Evolutionary conservation across 805 yeast species (phyloP).

Genomic region (Myxozyma vanderwaltii): DNA sequence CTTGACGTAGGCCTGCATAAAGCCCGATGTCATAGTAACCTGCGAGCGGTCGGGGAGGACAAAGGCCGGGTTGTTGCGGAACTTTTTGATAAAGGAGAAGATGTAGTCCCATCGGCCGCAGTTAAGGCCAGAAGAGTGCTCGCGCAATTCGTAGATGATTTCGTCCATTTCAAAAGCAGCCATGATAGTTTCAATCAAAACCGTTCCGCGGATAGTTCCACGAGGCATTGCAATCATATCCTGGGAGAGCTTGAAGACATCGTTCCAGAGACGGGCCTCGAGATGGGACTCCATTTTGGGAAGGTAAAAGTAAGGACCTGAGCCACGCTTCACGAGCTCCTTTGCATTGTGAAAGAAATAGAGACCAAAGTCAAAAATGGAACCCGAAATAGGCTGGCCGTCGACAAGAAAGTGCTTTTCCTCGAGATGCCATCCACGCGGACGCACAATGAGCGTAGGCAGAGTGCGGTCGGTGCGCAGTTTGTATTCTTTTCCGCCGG

Average conservation of each 20-base stretch:
- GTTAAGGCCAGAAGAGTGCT: conserved; percentile 71
- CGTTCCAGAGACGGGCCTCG: conserved; percentile 77
- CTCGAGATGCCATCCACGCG: conserved; percentile 74
- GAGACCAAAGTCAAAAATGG: conserved; percentile 68
- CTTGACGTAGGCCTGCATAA: conserved; percentile 67
- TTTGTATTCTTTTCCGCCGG: conserved; percentile 51
- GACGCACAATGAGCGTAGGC: conserved; percentile 57
- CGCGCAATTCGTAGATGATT: conserved; percentile 70
- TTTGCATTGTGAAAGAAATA: conserved; percentile 70
- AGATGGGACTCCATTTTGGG: conserved; percentile 79
- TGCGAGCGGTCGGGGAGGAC: conserved; percentile 70
- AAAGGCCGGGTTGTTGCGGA: conserved; percentile 62
- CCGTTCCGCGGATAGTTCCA: conserved; percentile 73
- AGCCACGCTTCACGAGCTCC: conserved; percentile 58
- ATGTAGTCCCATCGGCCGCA: conserved; percentile 81
- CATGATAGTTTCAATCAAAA: conserved; percentile 69
- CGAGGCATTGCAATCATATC: conserved; percentile 64
- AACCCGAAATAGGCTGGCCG: conserved; percentile 67
- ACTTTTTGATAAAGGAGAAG: conserved; percentile 66
- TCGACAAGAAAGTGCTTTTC: conserved; percentile 68
- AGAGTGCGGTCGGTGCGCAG: conserved; percentile 55
- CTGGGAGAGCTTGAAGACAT: conserved; percentile 64
- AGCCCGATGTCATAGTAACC: conserved; percentile 58
- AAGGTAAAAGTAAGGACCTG: conserved; percentile 71
- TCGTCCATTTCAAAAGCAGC: conserved; percentile 81